These are phyloP conservation scores for Cladophialophora psammophila DNA, from an alignment of 2,329 filamentous ascomycete species.

Conservation along the genomic window DNA sequence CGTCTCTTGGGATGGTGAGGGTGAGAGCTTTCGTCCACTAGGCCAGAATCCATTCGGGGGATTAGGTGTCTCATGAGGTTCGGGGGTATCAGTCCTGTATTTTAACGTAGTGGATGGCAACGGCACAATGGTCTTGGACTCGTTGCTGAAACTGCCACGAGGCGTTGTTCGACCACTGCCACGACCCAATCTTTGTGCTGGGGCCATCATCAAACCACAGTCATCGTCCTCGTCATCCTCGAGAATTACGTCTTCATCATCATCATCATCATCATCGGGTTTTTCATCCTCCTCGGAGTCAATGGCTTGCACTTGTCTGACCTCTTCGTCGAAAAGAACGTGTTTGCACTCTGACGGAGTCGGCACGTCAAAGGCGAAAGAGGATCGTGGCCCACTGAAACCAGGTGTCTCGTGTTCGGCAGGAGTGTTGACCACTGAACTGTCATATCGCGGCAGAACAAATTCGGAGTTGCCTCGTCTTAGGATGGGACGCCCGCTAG, in stretches of 20 bases:
- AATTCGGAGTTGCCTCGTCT: slow-evolving; percentile 74
- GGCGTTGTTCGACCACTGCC: slow-evolving; percentile 61
- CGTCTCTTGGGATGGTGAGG: slow-evolving; percentile 83
- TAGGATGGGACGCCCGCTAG: slow-evolving; percentile 62
- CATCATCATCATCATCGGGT: slow-evolving; percentile 59
- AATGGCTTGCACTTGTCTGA: slow-evolving; percentile 93
- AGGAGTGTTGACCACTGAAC: slow-evolving; percentile 62
- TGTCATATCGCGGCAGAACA: slow-evolving; percentile 63
- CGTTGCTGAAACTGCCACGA: slow-evolving; percentile 63
- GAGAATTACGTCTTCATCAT: slow-evolving; percentile 47
- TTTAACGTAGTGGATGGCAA: slow-evolving; percentile 88
- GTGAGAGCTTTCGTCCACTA: slow-evolving; percentile 61
- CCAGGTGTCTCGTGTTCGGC: slow-evolving; percentile 47
- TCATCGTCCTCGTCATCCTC: slow-evolving; percentile 69
- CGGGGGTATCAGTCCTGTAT: slow-evolving; percentile 78
- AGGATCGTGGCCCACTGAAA: slow-evolving; percentile 54
- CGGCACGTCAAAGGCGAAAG: slow-evolving; percentile 66
- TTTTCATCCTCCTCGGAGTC: slow-evolving; percentile 83
- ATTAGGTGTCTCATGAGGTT: slow-evolving; percentile 53
- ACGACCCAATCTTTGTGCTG: slow-evolving; percentile 60
- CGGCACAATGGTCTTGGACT: slow-evolving; percentile 87
- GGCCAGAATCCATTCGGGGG: slow-evolving; percentile 50
- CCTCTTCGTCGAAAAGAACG: slow-evolving; percentile 96
- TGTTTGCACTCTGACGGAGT: slow-evolving; percentile 74
- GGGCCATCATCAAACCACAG: slow-evolving; percentile 82